Evolutionary conservation across 2,329 filamentous ascomycete genomes (phyloP).

Genomic region (Thielaviopsis punctulata): DNA sequence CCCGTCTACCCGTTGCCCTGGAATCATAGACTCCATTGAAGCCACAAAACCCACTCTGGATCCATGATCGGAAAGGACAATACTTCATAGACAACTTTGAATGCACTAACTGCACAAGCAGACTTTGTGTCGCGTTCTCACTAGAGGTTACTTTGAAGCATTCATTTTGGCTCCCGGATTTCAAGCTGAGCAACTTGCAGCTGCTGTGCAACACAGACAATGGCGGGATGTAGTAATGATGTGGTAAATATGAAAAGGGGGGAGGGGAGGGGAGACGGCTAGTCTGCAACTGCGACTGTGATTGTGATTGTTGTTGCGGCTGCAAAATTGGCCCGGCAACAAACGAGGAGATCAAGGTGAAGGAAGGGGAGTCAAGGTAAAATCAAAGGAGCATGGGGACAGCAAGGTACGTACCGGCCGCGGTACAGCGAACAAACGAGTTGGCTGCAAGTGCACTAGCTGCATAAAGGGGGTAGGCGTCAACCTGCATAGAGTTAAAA

Average conservation of each 20-base stretch:
- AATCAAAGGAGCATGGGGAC: conserved; percentile 4
- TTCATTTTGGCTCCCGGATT: background rate
- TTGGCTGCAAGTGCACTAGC: conserved; percentile 71
- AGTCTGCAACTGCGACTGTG: background rate
- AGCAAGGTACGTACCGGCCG: conserved; percentile 38
- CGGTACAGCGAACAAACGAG: conserved; percentile 58
- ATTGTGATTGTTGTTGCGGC: too few relatives aligned
- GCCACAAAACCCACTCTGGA: background rate
- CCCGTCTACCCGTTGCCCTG: background rate
- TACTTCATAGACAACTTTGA: background rate
- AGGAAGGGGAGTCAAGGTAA: background rate
- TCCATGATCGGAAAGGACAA: background rate
- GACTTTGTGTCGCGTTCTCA: background rate
- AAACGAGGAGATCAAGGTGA: background rate
- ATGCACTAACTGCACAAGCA: background rate
- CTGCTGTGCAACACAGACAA: background rate
- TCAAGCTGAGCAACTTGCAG: background rate
- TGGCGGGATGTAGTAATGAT: background rate
- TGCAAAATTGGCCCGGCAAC: background rate
- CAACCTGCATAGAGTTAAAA: conserved; percentile 31
- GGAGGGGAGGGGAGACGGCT: background rate
- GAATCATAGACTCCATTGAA: background rate
- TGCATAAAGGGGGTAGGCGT: conserved; percentile 60
- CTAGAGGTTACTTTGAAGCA: background rate
- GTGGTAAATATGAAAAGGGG: background rate